phyloP scores from a whole-genome alignment of 257 asterid species.

The Parsonsia alboflavescens region DNA sequence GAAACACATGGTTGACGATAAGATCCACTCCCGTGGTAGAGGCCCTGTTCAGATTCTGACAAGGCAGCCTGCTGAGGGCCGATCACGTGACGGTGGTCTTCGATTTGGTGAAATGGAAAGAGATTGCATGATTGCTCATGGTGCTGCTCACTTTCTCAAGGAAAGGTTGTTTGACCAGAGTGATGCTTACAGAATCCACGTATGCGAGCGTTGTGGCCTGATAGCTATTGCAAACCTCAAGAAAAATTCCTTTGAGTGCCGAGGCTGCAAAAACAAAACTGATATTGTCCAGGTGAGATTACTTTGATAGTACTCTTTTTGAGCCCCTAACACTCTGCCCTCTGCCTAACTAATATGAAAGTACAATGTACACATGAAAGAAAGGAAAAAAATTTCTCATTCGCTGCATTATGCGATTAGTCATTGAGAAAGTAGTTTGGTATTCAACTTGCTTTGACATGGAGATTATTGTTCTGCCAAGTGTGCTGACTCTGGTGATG shows the following conservation, averaged over 20 bases:
- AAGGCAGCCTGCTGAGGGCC: slow-evolving; percentile 95
- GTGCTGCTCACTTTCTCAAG: slow-evolving; percentile 92
- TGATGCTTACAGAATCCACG: slow-evolving; percentile 91
- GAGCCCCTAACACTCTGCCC: background rate
- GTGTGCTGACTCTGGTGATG: background rate
- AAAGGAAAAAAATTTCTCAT: background rate
- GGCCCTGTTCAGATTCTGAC: slow-evolving; percentile 97
- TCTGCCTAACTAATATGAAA: background rate
- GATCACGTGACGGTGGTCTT: slow-evolving; percentile 97
- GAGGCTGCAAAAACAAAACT: slow-evolving; percentile 93
- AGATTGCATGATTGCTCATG: slow-evolving; percentile 98
- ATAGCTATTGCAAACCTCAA: slow-evolving; percentile 91
- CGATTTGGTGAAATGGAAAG: slow-evolving; percentile 98
- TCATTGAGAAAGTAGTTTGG: background rate
- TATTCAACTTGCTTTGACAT: background rate
- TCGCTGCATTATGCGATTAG: background rate
- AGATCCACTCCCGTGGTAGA: slow-evolving; percentile 95
- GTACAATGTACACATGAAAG: background rate
- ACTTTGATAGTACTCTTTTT: background rate
- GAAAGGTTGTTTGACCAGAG: slow-evolving; percentile 93
- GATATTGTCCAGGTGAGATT: slow-evolving; percentile 79
- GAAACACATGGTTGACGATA: slow-evolving; percentile 98
- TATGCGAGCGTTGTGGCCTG: slow-evolving; percentile 85
- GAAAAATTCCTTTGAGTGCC: slow-evolving; percentile 88
- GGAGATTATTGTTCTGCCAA: background rate